phyloP scores from a whole-genome alignment of 2,329 filamentous ascomycete genomes.

The Ophiocordyceps unilateralis region DNA sequence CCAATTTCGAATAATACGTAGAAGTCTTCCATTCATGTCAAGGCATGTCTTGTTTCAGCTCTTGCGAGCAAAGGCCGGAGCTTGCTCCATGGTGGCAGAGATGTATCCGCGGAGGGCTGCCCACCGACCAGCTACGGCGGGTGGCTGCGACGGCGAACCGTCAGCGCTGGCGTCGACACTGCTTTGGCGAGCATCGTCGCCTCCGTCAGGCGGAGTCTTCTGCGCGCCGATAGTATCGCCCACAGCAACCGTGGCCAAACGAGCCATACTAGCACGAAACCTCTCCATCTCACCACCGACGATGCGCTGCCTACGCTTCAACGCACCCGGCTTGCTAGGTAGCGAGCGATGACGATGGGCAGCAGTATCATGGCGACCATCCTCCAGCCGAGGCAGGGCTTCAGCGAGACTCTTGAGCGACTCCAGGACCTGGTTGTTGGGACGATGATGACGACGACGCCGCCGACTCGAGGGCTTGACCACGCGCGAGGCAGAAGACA shows the following conservation, averaged over 20 bases:
- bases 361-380: slow-evolving; percentile 23
- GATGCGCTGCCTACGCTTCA: slow-evolving; percentile 68
- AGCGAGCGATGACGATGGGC: slow-evolving; percentile 19
- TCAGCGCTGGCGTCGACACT: slow-evolving; percentile 3
- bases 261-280: slow-evolving; percentile 69
- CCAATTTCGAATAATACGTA: too few relatives aligned
- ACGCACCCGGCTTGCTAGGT: slow-evolving; percentile 56
- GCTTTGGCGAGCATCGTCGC: too few relatives aligned
- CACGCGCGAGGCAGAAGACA: slow-evolving; percentile 23
- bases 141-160: slow-evolving; percentile 5
- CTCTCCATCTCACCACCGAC: slow-evolving; percentile 68
- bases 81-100: slow-evolving; percentile 75
- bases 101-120: slow-evolving; percentile 72
- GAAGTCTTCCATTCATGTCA: too few relatives aligned
- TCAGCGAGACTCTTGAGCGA: slow-evolving; percentile 62
- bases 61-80: slow-evolving; percentile 46
- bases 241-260: slow-evolving; percentile 34
- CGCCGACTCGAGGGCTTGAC: slow-evolving; percentile 9
- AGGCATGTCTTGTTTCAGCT: slow-evolving; percentile 3
- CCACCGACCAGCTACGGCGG: slow-evolving; percentile 47
- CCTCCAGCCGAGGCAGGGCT: slow-evolving; percentile 50
- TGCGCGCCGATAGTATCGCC: slow-evolving; percentile 2
- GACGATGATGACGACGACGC: slow-evolving; percentile 39
- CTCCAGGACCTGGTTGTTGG: slow-evolving; percentile 43
- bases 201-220: too few relatives aligned